These are phyloP conservation scores for Amoebophrya sp. DNA, from an alignment of 169 alveolate species.

Conservation along the genomic window DNA sequence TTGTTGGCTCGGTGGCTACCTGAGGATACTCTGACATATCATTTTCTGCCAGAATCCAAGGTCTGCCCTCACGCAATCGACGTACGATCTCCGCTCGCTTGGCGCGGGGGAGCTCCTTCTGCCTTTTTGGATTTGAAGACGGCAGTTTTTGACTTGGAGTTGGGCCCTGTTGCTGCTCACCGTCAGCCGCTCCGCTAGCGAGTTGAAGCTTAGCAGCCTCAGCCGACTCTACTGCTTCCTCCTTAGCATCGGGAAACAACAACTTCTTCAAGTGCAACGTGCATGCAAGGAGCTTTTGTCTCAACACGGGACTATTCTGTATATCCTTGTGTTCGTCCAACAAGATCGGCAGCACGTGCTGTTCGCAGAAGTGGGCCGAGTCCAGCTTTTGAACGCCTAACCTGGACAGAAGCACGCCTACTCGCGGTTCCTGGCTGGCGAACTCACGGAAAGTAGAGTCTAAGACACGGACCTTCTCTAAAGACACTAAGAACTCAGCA, in stretches of 20 bases:
- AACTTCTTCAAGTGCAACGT: not conserved
- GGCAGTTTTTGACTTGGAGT: not conserved
- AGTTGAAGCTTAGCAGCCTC: too few relatives aligned
- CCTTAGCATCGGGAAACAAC: not conserved
- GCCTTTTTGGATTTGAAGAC: too few relatives aligned
- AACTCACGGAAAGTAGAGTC: not conserved
- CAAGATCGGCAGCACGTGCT: slow-evolving; percentile 2
- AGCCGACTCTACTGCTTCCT: not conserved
- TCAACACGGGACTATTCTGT: not conserved
- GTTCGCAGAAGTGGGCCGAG: not conserved
- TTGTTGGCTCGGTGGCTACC: too few relatives aligned
- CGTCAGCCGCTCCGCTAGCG: too few relatives aligned
- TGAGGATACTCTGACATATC: not conserved
- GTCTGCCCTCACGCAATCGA: not conserved
- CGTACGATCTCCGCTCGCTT: not conserved
- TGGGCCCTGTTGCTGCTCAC: not conserved
- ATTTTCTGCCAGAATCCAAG: not conserved
- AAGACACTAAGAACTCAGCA: not conserved
- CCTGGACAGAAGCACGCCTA: not conserved
- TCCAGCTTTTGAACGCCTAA: not conserved
- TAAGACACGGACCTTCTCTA: not conserved
- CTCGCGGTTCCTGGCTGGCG: not conserved
- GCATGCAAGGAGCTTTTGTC: not conserved
- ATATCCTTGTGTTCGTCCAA: not conserved
- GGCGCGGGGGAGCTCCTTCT: too few relatives aligned